Conservation (phyloP, 331 rosid genomes). For the Pyracantha coccinea region DNA sequence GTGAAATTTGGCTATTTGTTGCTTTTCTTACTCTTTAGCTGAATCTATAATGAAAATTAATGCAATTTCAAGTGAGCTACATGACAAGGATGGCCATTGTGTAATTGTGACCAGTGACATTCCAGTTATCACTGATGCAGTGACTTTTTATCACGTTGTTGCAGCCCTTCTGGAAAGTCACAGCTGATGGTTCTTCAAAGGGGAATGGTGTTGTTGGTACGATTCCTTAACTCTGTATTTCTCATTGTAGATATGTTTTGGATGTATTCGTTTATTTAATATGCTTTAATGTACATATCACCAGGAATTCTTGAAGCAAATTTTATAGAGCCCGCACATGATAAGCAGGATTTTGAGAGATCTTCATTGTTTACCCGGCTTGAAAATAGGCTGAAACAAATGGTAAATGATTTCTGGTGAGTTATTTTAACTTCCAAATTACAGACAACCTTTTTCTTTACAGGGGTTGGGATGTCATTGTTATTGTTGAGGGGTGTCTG, state of each 20-base stretch:
- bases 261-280: slow-evolving; percentile 7
- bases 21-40: neutral
- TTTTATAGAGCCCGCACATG: slow-evolving; percentile 94
- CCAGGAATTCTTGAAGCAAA: slow-evolving; percentile 92
- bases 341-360: slow-evolving; percentile 97
- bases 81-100: slow-evolving; percentile 3
- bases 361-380: slow-evolving; percentile 64
- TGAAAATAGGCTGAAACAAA: slow-evolving; percentile 76
- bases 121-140: slow-evolving; percentile 18
- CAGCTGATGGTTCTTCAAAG: slow-evolving; percentile 43
- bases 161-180: slow-evolving; percentile 95
- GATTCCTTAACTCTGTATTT: slow-evolving; percentile 22
- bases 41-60: slow-evolving; percentile 11
- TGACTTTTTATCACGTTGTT: slow-evolving; percentile 18
- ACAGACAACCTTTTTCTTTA: neutral
- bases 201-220: slow-evolving; percentile 92
- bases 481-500: neutral
- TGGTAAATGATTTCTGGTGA: slow-evolving; percentile 72
- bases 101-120: slow-evolving; percentile 7
- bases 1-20: neutral
- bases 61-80: slow-evolving; percentile 7
- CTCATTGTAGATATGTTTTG: neutral
- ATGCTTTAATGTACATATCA: slow-evolving; percentile 14
- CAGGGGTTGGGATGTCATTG: neutral
- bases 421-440: slow-evolving; percentile 15